Percentiles rank a stretch among this genome's conserved stretches.
phyloP scores from a whole-genome alignment of 140 eudicot genomes.

The Cichorium intybus region DNA sequence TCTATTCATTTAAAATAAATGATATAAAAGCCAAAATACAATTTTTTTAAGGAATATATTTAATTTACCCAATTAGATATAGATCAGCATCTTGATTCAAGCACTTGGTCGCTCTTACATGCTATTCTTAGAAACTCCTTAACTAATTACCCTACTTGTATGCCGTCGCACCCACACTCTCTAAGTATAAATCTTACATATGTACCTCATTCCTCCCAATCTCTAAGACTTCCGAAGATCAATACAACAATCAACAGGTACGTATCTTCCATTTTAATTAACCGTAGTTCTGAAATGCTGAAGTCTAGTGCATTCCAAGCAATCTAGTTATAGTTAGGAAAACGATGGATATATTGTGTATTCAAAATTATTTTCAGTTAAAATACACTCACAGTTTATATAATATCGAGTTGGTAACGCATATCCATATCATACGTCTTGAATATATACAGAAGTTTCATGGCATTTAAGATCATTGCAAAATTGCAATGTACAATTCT shows the following conservation, averaged over 20 bases:
- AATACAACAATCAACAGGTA: conserved; percentile 14
- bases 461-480: neutral
- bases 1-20: too few relatives aligned
- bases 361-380: neutral
- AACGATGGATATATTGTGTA: neutral
- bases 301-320: neutral
- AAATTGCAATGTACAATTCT: neutral
- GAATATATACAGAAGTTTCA: neutral
- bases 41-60: neutral
- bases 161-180: conserved; percentile 20
- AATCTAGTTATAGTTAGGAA: neutral
- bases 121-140: conserved; percentile 30
- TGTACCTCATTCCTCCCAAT: neutral
- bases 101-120: conserved; percentile 25
- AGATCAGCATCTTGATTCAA: neutral
- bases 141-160: conserved; percentile 36
- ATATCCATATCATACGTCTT: neutral
- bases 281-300: neutral
- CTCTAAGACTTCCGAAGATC: neutral
- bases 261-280: neutral
- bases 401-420: neutral
- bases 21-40: too few relatives aligned
- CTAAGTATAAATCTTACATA: conserved; percentile 15
- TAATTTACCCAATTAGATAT: neutral
- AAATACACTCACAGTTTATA: neutral